Evolutionary conservation across 2,329 filamentous ascomycete genomes (phyloP).

Genomic region (Calonectria multiphialidica): DNA sequence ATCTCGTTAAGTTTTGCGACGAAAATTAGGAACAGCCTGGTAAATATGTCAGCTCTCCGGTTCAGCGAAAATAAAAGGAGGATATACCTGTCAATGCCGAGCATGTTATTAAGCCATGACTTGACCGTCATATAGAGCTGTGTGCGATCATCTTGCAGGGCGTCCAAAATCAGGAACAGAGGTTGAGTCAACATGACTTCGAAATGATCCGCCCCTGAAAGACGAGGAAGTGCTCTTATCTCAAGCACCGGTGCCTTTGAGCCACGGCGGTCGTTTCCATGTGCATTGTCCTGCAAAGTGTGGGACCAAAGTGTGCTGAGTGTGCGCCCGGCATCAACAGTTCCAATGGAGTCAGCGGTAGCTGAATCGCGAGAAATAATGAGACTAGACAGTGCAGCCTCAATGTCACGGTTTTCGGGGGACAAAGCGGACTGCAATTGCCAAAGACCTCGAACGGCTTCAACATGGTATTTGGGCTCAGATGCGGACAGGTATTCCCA

Average conservation of each 20-base stretch:
- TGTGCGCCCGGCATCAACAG: conserved; percentile 73
- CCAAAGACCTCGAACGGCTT: conserved; percentile 89
- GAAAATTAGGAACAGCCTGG: conserved; percentile 72
- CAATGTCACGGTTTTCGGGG: conserved; percentile 77
- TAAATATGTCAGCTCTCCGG: conserved; percentile 21
- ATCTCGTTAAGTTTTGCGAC: conserved; percentile 69
- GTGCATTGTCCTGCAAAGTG: conserved; percentile 71
- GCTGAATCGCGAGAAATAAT: conserved; percentile 67
- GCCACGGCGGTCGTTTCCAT: conserved; percentile 60
- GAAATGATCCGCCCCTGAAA: conserved; percentile 71
- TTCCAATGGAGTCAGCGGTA: conserved; percentile 39
- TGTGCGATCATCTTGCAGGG: conserved; percentile 77
- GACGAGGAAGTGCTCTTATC: conserved; percentile 52
- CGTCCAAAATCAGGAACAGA: conserved; percentile 84
- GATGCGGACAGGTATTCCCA: conserved; percentile 87
- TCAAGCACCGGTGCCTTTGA: conserved; percentile 57
- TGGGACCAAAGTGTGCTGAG: conserved; percentile 89
- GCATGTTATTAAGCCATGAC: conserved; percentile 80
- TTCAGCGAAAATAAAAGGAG: background rate
- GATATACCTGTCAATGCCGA: conserved; percentile 72
- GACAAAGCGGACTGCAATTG: conserved; percentile 82
- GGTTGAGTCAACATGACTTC: conserved; percentile 84
- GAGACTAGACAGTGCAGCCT: conserved; percentile 79
- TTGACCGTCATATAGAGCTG: conserved; percentile 83
- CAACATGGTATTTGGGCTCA: conserved; percentile 93